These are phyloP conservation scores for Ceratocystis alfenasii DNA, from an alignment of 2,329 filamentous ascomycete species.

Conservation along the genomic window DNA sequence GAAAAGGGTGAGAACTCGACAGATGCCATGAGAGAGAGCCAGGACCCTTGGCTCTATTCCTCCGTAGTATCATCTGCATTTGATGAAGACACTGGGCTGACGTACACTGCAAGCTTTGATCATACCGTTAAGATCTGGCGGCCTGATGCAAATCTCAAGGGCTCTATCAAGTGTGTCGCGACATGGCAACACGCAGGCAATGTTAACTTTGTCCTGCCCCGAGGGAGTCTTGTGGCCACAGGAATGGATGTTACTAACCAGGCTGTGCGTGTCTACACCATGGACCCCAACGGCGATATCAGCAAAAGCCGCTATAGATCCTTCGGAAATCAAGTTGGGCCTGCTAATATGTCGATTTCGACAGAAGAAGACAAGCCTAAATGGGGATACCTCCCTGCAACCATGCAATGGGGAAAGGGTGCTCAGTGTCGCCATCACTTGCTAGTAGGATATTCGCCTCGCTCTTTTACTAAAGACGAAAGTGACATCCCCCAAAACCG, in stretches of 20 bases:
- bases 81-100: constrained; percentile 34
- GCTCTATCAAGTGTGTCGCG: constrained; percentile 31
- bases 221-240: constrained; percentile 41
- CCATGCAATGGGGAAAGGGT: constrained; percentile 48
- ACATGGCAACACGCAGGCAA: constrained; percentile 47
- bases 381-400: constrained; percentile 53
- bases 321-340: constrained; percentile 25
- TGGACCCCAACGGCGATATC: constrained; percentile 31
- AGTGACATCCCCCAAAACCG: constrained; percentile 47
- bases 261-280: constrained; percentile 46
- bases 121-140: constrained; percentile 49
- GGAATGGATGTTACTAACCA: constrained; percentile 43
- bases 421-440: constrained; percentile 39
- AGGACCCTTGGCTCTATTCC: constrained; percentile 52
- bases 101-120: constrained; percentile 52
- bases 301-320: constrained; percentile 30
- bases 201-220: constrained; percentile 48
- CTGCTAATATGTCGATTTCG: not conserved
- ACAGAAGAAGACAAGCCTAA: constrained; percentile 26
- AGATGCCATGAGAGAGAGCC: constrained; percentile 44
- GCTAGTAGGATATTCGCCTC: constrained; percentile 51
- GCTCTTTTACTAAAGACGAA: constrained; percentile 42
- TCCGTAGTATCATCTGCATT: constrained; percentile 52
- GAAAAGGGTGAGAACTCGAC: constrained; percentile 43
- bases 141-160: constrained; percentile 28